A percentile compares a stretch with the other conserved stretches of the same genome.
Conservation (phyloP, 192 early-diverging fungal genomes). For the Dispira parvispora region DNA sequence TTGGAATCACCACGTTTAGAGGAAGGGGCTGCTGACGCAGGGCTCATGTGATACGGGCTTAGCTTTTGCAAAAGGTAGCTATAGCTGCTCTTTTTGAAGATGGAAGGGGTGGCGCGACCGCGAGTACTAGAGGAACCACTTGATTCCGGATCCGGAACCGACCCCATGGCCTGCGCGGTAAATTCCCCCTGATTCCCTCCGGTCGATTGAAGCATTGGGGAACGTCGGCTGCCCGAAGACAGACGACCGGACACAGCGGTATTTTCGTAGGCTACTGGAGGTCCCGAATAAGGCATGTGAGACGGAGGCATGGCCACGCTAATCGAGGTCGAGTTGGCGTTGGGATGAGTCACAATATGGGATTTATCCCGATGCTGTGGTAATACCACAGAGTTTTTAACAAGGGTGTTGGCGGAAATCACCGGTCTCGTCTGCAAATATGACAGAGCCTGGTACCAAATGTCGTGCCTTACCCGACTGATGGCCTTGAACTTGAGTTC, state of each 20-base stretch:
- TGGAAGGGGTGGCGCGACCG: neutral
- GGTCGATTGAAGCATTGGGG: neutral
- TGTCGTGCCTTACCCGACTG: conserved; percentile 43
- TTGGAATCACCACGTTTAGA: neutral
- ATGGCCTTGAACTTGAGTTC: conserved; percentile 58
- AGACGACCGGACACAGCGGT: too few species aligned
- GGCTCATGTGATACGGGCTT: neutral
- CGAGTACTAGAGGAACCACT: neutral
- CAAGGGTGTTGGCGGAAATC: conserved; percentile 22
- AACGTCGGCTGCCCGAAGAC: neutral
- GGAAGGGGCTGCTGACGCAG: neutral
- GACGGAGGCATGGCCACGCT: conserved; percentile 1
- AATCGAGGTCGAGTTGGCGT: conserved; percentile 6
- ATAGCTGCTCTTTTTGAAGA: conserved; percentile 10
- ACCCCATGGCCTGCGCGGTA: neutral
- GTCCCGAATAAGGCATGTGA: neutral
- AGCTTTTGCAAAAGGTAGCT: conserved; percentile 1
- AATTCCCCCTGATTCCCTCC: neutral
- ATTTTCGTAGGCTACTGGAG: neutral
- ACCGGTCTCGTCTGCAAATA: conserved; percentile 29
- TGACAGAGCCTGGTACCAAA: conserved; percentile 46
- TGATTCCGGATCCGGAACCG: neutral
- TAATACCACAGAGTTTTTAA: too few species aligned
- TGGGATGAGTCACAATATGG: neutral
- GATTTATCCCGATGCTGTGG: neutral